Conservation (phyloP, 495 filamentous ascomycete species). For the Penicillium ochrochloron region DNA sequence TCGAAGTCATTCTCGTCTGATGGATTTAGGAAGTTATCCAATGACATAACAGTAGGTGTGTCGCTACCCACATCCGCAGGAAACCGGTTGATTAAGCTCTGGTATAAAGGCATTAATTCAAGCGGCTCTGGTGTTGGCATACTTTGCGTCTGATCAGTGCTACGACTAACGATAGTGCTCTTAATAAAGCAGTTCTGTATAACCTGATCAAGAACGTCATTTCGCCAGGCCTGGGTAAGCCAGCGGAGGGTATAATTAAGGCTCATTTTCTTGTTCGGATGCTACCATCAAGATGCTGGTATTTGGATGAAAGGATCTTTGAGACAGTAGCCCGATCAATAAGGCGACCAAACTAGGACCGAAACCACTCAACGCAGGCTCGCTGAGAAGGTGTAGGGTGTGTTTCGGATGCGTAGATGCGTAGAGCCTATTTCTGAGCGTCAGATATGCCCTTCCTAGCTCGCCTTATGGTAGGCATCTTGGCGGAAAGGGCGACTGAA, state of each 20-base stretch:
- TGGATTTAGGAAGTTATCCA: too few species aligned
- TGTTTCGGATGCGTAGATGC: constrained; percentile 11
- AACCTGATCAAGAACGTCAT: background rate
- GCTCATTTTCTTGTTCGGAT: background rate
- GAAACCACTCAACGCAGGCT: constrained; percentile 19
- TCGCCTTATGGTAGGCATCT: too few species aligned
- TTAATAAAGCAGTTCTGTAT: background rate
- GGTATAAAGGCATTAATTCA: background rate
- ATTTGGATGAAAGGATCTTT: constrained; percentile 19
- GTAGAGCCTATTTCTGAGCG: too few species aligned
- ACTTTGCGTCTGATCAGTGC: background rate
- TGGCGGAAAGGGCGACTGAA: too few species aligned
- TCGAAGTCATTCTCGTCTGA: too few species aligned
- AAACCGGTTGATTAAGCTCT: too few species aligned
- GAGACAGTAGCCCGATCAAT: constrained; percentile 14
- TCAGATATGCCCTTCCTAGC: too few species aligned
- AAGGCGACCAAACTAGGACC: constrained; percentile 8
- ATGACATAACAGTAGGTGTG: too few species aligned
- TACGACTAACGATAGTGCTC: background rate
- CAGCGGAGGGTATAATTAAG: background rate
- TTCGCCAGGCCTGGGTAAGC: background rate
- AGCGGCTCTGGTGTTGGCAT: too few species aligned
- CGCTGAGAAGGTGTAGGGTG: constrained; percentile 5
- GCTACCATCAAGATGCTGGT: constrained; percentile 18
- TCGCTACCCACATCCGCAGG: too few species aligned